phyloP scores from a whole-genome alignment of 2,329 filamentous ascomycete species.

The Exutisphaerella laricina region DNA sequence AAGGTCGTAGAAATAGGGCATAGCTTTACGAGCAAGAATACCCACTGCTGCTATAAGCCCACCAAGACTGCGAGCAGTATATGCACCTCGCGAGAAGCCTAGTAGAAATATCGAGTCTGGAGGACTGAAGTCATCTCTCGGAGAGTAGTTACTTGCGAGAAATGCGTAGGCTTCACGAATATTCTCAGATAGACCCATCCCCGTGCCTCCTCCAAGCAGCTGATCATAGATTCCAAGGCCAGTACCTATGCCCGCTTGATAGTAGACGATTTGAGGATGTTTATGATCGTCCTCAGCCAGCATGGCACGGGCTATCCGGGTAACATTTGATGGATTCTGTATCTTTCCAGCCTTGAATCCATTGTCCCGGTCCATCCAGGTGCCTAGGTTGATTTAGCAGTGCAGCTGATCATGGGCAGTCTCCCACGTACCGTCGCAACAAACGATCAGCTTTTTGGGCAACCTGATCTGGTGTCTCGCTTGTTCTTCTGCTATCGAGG shows the following conservation, averaged over 20 bases:
- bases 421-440: conserved; percentile 29
- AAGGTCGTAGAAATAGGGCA: conserved; percentile 33
- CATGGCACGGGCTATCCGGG: conserved; percentile 33
- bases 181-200: conserved; percentile 38
- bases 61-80: conserved; percentile 39
- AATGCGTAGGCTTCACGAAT: conserved; percentile 60
- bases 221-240: conserved; percentile 31
- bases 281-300: conserved; percentile 31
- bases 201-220: conserved; percentile 31
- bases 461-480: conserved; percentile 16
- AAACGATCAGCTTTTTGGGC: conserved; percentile 26
- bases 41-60: conserved; percentile 43
- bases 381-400: conserved; percentile 16
- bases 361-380: conserved; percentile 35
- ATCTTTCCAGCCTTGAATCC: conserved; percentile 30
- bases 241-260: conserved; percentile 35
- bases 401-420: neutral
- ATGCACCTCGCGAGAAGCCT: conserved; percentile 44
- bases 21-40: conserved; percentile 35
- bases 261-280: conserved; percentile 37
- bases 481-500: conserved; percentile 10
- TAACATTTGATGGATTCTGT: conserved; percentile 34
- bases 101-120: conserved; percentile 43
- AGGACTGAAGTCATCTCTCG: conserved; percentile 24
- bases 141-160: conserved; percentile 54